A percentile compares a stretch with the other conserved stretches of the same genome.
Conservation (phyloP, 1,139 yeast genomes). For the Wickerhamiella infanticola region DNA sequence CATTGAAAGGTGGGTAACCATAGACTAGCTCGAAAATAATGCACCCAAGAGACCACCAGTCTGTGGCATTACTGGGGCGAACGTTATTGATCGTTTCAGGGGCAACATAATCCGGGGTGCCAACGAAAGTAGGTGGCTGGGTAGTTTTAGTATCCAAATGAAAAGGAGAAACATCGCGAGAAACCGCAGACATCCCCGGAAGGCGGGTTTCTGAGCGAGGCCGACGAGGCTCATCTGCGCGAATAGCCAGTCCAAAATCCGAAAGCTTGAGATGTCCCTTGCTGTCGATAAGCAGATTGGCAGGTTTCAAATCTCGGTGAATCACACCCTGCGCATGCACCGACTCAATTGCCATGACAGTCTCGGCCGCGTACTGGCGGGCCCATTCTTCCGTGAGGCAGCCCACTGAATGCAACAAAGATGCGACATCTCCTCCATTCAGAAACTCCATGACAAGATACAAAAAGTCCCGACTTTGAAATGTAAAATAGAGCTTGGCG, state of each 20-base stretch:
- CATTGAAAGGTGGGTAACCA: slow-evolving; percentile 95
- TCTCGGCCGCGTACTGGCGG: slow-evolving; percentile 72
- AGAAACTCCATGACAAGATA: slow-evolving; percentile 93
- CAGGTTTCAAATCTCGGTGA: slow-evolving; percentile 92
- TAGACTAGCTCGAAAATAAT: slow-evolving; percentile 80
- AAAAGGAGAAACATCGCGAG: neutral
- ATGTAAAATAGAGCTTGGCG: slow-evolving; percentile 75
- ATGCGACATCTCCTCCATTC: slow-evolving; percentile 93
- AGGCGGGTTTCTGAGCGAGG: neutral
- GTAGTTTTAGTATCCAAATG: neutral
- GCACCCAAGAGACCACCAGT: slow-evolving; percentile 99
- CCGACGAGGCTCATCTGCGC: neutral
- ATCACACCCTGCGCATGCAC: slow-evolving; percentile 78
- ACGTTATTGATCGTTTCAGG: slow-evolving; percentile 88
- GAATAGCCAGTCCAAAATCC: slow-evolving; percentile 71
- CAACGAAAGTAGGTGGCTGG: slow-evolving; percentile 31
- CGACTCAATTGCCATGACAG: slow-evolving; percentile 78
- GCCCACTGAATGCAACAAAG: slow-evolving; percentile 52
- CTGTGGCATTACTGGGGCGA: slow-evolving; percentile 75
- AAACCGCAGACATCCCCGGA: neutral
- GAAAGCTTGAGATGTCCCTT: slow-evolving; percentile 83
- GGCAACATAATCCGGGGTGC: slow-evolving; percentile 95
- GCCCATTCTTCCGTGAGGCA: slow-evolving; percentile 75
- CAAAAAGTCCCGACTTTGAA: slow-evolving; percentile 75
- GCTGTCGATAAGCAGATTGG: slow-evolving; percentile 72